Evolutionary conservation across 163 green algal species (phyloP), one percentile per base, ranked within the genome.

Genomic region (Chlamydomonas reinhardtii): DNA sequence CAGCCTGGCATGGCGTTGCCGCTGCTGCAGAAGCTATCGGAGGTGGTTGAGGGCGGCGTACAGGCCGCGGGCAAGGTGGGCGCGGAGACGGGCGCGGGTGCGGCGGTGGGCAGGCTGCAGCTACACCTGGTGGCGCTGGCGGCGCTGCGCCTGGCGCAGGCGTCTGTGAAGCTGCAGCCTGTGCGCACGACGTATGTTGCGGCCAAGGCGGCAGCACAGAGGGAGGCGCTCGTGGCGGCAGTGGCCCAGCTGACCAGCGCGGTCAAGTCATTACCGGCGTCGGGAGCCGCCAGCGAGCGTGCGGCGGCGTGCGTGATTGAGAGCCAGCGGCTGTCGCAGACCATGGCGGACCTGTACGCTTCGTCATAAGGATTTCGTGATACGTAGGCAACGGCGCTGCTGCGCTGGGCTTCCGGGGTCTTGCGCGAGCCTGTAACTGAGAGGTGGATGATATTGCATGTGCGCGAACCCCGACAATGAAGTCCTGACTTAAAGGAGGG

Each of bases 261-360:
- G 71, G 70, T 79, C 8, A 32, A 34, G 62, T 22, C 25, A 1
- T 29, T 70, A 22, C 62, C 32, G 17, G 66, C 43, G 16, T 29
- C 20, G 16, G 70, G 8, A 4, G 72, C 24, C 16, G 54, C 56
- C n/a, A 27, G 37, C 31, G 35, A 37, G 19, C 29, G 52, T 0
- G 71, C 56, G 29, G 70, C 56, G 0, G 59, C 43, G 24, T 80
- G 81, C 31, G 70, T 22, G 35, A 1, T 74, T 15, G 81, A 86
- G 59, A 39, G 29, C 25, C 81, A 86, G 71, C 35, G 81, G 37
- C 70, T 86, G 35, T 12, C 61, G 59, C 81, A 86, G 56, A 86
- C 37, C 19, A n/a, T 86, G 25, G 56, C 35, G 27, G 81, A 86
- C 59, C 22, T 85, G 34, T 85, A 72, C 22, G 66, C 48, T 14